Evolutionary conservation across 2,329 filamentous ascomycete species (phyloP).

Genomic region (Fusarium pilosicola): DNA sequence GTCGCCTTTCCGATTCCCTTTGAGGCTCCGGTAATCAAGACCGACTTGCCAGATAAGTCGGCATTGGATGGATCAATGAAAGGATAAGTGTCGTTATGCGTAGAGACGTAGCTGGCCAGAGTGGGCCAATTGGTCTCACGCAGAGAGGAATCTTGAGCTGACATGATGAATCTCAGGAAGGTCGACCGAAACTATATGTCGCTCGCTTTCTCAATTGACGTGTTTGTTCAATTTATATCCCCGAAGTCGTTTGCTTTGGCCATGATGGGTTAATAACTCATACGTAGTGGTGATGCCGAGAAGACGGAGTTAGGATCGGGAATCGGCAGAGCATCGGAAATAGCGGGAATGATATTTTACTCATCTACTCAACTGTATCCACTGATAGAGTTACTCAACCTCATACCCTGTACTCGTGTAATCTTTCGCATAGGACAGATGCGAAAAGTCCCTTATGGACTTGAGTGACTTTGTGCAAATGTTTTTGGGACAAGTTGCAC

Average conservation of each 20-base stretch:
- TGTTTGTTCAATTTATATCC: neutral
- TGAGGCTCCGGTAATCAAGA: constrained; percentile 18
- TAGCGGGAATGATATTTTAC: neutral
- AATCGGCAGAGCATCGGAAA: neutral
- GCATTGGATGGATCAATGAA: constrained; percentile 57
- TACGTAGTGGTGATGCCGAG: neutral
- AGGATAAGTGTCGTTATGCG: constrained; percentile 52
- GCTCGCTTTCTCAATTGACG: rapidly evolving
- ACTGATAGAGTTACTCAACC: neutral
- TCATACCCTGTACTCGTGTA: no score
- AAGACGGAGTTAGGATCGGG: neutral
- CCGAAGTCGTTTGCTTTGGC: no score
- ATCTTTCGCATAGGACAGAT: no score
- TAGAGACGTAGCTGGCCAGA: neutral
- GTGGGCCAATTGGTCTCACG: neutral
- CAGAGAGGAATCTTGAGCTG: neutral
- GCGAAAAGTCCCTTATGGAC: no score
- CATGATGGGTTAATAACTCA: no score
- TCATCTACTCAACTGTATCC: neutral
- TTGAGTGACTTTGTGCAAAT: no score
- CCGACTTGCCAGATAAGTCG: constrained; percentile 51
- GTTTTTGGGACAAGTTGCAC: no score
- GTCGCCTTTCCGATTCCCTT: constrained; percentile 55
- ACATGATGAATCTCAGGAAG: neutral
- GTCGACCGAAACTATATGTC: neutral